Evolutionary conservation across 2,329 filamentous ascomycete species (phyloP).

Genomic region (Sporothrix luriei): DNA sequence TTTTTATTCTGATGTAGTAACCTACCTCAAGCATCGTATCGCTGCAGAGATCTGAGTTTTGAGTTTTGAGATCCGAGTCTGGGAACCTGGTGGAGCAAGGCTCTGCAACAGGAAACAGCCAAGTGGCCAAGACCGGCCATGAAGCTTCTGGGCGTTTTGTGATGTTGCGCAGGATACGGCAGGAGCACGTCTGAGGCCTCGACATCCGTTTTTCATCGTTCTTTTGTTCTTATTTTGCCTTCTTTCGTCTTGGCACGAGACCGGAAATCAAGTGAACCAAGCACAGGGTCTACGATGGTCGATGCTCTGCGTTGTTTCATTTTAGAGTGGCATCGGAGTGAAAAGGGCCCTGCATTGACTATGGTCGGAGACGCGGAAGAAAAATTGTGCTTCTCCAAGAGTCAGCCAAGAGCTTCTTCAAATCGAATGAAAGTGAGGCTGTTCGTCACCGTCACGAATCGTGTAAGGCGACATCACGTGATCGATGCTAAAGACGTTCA

Average conservation of each 20-base stretch:
- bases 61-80: slow-evolving; percentile 11
- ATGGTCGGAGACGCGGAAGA: too few species aligned
- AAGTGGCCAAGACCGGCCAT: slow-evolving; percentile 22
- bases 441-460: background rate
- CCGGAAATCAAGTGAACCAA: background rate
- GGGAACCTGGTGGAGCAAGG: slow-evolving; percentile 22
- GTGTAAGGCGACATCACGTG: slow-evolving; percentile 18
- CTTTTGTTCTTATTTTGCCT: background rate
- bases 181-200: background rate
- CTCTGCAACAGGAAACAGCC: slow-evolving; percentile 20
- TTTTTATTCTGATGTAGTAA: too few species aligned
- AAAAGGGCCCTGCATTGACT: too few species aligned
- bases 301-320: background rate
- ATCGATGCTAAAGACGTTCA: background rate
- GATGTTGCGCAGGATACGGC: background rate
- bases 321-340: background rate
- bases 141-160: slow-evolving; percentile 22
- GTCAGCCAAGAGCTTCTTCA: background rate
- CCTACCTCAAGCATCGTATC: background rate
- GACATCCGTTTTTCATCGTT: background rate
- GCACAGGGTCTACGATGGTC: background rate
- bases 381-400: background rate
- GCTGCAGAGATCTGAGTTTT: background rate
- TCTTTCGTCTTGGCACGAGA: slow-evolving; percentile 10
- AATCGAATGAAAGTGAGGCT: background rate